A percentile compares a stretch with the other conserved stretches of the same genome.
Evolutionary conservation across 164 flowering plant species (phyloP).

Genomic region (Nymphaea thermarum): DNA sequence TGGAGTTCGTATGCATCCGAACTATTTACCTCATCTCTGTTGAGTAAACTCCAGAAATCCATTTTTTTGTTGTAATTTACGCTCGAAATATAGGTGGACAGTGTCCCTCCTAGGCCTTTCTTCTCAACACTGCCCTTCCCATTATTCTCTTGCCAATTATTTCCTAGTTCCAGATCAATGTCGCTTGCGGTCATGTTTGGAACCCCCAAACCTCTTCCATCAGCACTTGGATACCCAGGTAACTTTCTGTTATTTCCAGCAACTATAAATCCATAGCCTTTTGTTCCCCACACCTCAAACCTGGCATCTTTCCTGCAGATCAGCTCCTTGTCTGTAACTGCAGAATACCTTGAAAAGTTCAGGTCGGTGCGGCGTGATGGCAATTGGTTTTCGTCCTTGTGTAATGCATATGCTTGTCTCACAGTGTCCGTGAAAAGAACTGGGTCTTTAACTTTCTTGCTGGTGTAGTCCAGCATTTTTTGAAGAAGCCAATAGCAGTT

Average conservation of each 20-base stretch:
- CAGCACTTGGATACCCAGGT: constrained; percentile 60
- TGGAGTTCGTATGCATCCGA: too few relatives aligned
- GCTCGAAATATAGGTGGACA: not conserved
- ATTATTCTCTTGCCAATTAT: not conserved
- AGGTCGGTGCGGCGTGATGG: constrained; percentile 92
- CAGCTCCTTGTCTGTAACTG: constrained; percentile 68
- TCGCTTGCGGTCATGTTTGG: not conserved
- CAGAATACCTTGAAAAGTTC: constrained; percentile 77
- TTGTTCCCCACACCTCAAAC: constrained; percentile 90
- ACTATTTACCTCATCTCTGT: constrained; percentile 59
- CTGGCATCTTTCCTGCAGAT: constrained; percentile 69
- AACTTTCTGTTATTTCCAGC: constrained; percentile 60
- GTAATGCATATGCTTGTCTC: constrained; percentile 36
- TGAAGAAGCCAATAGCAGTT: constrained; percentile 87
- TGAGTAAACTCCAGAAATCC: constrained; percentile 40
- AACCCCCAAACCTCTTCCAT: constrained; percentile 6
- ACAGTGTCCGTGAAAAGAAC: constrained; percentile 62
- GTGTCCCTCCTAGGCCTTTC: not conserved
- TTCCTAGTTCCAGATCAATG: not conserved
- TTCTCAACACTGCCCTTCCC: not conserved
- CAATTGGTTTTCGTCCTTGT: constrained; percentile 41
- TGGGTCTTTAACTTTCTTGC: constrained; percentile 53
- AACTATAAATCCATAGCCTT: constrained; percentile 59
- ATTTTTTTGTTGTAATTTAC: constrained; percentile 20
- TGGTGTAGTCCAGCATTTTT: constrained; percentile 75